Evolutionary conservation across 805 yeast species (phyloP), one percentile per base, ranked within the genome.

Genomic region (Scheffersomyces stipitis): DNA sequence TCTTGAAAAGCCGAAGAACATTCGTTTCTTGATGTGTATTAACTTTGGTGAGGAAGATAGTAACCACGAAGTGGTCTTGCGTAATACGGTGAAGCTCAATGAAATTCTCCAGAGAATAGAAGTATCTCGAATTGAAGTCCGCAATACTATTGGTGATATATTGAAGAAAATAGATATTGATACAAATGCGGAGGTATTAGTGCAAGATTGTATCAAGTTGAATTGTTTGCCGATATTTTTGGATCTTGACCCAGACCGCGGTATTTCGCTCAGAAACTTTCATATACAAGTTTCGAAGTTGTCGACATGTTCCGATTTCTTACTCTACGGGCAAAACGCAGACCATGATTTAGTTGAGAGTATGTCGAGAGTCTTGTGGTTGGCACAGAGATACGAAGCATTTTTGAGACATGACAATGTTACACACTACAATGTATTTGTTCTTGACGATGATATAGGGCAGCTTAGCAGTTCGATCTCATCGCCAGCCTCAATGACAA

Each of bases 271-370:
- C 37, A 73, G 97, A 44, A 86, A 90, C 54, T 90, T 89, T 59
- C 88, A 86, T 53, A 78, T 85, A 38, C 98, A 91, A 61, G 84
- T 81, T 14, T 75, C 88, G n/a, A 89, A 88, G 54, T 66, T 83
- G 42, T 84, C 93, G 23, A 69, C 78, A 18, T 69, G 88, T 7
- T 73, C 93, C 0, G 95, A 86, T 52, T 76, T 88, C 34, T 65
- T 87, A 4, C 77, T 90, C n/a, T 91, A 89, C 56, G 63, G 60
- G 33, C 71, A 68, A 46, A 53, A 46, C 5, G 14, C 26, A n/a
- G 8, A 49, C 16, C 24, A 41, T 22, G 30, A 34, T 16, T 13
- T 36, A 22, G 9, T 53, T 55, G 36, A 34, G 30, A 48, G 63
- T 6, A 41, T 63, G 22, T 60, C 64, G 1, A 44, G 73, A 23